Evolutionary conservation across 257 asterid species (phyloP).

Genomic region (Coffea eugenioides): DNA sequence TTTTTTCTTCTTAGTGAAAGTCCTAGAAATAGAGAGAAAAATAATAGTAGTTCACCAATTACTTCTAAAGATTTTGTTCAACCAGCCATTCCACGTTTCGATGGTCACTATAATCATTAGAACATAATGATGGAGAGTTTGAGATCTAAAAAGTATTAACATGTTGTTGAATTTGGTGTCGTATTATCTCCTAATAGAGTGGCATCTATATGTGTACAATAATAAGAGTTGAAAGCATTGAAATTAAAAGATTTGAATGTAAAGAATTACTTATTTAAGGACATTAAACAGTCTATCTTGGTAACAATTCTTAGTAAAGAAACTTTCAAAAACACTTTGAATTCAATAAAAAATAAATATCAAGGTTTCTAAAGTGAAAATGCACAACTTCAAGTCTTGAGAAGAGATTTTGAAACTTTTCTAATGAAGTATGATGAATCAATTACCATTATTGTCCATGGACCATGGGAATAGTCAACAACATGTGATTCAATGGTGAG

Average conservation of each 20-base stretch:
- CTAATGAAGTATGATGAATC: conserved; percentile 3
- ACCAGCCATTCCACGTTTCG: neutral
- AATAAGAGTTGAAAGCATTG: neutral
- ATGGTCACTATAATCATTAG: neutral
- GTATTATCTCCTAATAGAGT: neutral
- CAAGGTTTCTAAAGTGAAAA: neutral
- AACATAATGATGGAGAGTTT: neutral
- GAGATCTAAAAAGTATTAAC: neutral
- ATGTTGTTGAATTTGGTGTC: neutral
- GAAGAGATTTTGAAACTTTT: conserved; percentile 2
- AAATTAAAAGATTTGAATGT: neutral
- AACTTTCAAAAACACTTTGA: neutral
- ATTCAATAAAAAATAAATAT: neutral
- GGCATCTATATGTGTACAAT: neutral
- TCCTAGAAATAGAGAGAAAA: too few species aligned
- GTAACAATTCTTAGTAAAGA: neutral
- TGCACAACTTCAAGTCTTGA: conserved; percentile 4
- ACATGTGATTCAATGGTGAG: neutral
- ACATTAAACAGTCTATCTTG: neutral
- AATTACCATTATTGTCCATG: neutral
- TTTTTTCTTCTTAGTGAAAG: too few species aligned
- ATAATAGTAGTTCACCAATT: too few species aligned
- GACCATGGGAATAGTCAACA: conserved; percentile 1
- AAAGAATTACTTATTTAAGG: neutral
- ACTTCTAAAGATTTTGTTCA: neutral